Conservation (phyloP, 176 grass and related monocot genomes). For the Rhipidocladum racemiflorum region DNA sequence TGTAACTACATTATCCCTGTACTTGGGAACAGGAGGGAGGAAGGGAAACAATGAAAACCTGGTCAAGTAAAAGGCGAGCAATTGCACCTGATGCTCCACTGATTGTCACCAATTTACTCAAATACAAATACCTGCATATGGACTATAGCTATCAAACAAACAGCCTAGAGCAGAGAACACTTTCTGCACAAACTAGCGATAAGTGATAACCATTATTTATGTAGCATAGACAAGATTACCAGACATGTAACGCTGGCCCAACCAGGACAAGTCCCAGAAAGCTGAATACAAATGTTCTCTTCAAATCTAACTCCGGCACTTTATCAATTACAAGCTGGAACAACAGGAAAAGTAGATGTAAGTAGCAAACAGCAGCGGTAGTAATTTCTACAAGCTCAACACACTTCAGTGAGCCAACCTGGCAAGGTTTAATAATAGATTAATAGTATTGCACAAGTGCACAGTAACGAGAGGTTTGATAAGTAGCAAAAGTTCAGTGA, state of each 20-base stretch:
- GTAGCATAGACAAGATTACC: constrained; percentile 47
- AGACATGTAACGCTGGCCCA: constrained; percentile 74
- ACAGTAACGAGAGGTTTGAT: background rate
- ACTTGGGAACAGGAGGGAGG: background rate
- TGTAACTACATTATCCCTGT: background rate
- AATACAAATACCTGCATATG: constrained; percentile 77
- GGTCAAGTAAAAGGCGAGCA: constrained; percentile 74
- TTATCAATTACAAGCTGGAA: constrained; percentile 67
- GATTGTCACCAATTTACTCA: constrained; percentile 73
- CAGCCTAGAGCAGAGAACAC: background rate
- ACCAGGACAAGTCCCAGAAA: constrained; percentile 79
- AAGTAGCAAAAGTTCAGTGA: background rate
- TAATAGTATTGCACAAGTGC: background rate
- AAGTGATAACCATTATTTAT: background rate
- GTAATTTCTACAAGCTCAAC: background rate
- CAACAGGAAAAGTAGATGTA: constrained; percentile 1
- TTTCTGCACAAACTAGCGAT: background rate
- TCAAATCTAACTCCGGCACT: constrained; percentile 65
- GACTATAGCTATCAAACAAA: constrained; percentile 28
- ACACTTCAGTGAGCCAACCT: background rate
- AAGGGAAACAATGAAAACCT: constrained; percentile 37
- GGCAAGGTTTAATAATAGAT: background rate
- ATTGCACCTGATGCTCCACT: constrained; percentile 63
- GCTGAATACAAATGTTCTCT: constrained; percentile 81
- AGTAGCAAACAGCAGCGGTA: background rate